phyloP scores from a whole-genome alignment of 2,329 filamentous ascomycete genomes.

The Cladophialophora bantiana region DNA sequence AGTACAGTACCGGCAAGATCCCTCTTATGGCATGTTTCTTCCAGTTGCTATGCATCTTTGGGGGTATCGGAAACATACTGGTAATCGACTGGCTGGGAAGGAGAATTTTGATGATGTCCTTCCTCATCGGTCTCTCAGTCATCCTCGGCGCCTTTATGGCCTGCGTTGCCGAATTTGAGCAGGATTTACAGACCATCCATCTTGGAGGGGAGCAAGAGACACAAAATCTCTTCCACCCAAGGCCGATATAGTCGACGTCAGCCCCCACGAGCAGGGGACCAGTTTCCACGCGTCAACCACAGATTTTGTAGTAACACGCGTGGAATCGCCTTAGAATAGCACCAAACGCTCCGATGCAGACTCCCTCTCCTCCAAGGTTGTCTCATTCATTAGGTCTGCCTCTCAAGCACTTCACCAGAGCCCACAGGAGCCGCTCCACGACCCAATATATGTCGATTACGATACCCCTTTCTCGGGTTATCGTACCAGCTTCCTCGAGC shows the following conservation, averaged over 20 bases:
- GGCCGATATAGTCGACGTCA: no score
- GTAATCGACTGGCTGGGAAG: constrained; percentile 1
- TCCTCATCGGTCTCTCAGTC: neutral
- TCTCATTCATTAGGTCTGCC: neutral
- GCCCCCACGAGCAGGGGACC: no score
- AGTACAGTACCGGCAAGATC: no score
- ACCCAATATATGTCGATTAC: neutral
- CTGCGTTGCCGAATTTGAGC: neutral
- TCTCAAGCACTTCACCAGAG: neutral
- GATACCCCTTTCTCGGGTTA: neutral
- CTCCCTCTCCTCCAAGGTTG: neutral
- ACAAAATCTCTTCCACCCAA: no score
- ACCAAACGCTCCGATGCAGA: neutral
- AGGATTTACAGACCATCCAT: no score
- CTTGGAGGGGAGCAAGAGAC: no score
- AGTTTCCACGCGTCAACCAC: no score
- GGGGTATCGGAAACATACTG: no score
- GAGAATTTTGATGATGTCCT: neutral
- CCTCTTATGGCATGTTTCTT: no score
- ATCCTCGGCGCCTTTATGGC: neutral
- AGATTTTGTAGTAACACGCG: neutral
- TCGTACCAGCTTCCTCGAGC: neutral
- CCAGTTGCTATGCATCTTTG: no score
- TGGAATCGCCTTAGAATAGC: no score
- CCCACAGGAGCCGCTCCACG: neutral